These are phyloP conservation scores for Neopestalotiopsis sp. DNA, from an alignment of 2,329 filamentous ascomycete species.

Conservation along the genomic window DNA sequence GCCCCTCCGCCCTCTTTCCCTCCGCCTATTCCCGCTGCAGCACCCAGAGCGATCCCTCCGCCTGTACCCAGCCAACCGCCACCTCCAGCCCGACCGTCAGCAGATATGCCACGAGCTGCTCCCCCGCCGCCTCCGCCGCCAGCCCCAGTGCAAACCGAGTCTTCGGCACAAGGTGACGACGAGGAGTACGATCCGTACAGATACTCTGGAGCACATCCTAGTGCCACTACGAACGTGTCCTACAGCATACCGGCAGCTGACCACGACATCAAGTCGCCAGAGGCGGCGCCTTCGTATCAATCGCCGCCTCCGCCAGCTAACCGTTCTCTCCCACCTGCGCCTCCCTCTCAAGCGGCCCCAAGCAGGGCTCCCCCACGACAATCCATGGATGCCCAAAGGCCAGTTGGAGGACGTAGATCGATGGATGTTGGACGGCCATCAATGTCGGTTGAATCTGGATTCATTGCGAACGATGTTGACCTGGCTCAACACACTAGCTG, in stretches of 20 bases:
- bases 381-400: conserved; percentile 69
- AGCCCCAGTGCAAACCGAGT: conserved; percentile 36
- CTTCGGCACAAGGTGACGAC: conserved; percentile 45
- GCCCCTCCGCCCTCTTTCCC: conserved; percentile 47
- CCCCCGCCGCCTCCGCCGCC: conserved; percentile 55
- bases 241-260: conserved; percentile 47
- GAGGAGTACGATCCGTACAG: conserved; percentile 76
- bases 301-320: conserved; percentile 50
- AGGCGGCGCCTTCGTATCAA: conserved; percentile 50
- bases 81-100: conserved; percentile 60
- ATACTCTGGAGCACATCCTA: conserved; percentile 47
- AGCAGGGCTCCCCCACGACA: conserved; percentile 52
- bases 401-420: conserved; percentile 60
- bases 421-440: conserved; percentile 76
- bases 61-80: conserved; percentile 67
- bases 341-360: conserved; percentile 29
- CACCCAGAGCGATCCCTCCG: conserved; percentile 66
- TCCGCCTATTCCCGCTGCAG: conserved; percentile 61
- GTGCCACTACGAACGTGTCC: conserved; percentile 30
- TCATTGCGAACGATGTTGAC: conserved; percentile 87
- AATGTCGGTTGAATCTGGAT: conserved; percentile 71
- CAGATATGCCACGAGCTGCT: conserved; percentile 73
- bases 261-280: conserved; percentile 54
- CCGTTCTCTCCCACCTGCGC: conserved; percentile 48
- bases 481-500: conserved; percentile 75